Conservation (phyloP, 345 rosid genomes). For the Noccaea bulbosa region DNA sequence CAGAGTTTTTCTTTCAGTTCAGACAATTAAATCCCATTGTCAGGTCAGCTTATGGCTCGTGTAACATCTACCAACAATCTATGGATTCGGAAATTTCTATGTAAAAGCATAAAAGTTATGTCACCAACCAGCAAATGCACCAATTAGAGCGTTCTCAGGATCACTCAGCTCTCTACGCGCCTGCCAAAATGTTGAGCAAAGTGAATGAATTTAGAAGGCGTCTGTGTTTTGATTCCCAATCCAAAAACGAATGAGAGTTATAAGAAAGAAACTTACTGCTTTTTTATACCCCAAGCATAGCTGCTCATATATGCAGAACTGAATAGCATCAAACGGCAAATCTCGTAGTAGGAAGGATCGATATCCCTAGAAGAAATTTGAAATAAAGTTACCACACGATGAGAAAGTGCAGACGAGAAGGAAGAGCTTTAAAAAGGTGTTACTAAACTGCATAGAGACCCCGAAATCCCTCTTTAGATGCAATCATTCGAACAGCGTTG, state of each 20-base stretch:
- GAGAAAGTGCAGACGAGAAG: conserved; percentile 3
- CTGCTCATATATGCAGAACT: conserved; percentile 97
- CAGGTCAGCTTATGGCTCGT: neutral
- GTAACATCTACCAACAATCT: neutral
- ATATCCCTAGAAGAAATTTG: conserved; percentile 63
- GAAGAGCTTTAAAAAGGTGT: conserved; percentile 8
- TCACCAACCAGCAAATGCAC: conserved; percentile 89
- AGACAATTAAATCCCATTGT: neutral
- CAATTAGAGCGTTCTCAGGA: conserved; percentile 88
- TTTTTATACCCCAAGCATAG: conserved; percentile 81
- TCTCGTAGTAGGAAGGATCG: conserved; percentile 86
- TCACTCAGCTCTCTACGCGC: conserved; percentile 83
- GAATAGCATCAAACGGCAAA: conserved; percentile 96
- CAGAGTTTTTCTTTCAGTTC: neutral
- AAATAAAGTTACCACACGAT: conserved; percentile 11
- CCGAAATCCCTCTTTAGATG: conserved; percentile 75
- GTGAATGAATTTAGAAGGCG: conserved; percentile 7
- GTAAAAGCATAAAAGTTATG: conserved; percentile 21
- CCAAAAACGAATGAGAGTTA: neutral
- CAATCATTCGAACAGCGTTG: conserved; percentile 75
- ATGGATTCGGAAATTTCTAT: conserved; percentile 3
- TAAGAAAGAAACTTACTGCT: conserved; percentile 59
- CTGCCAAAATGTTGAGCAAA: conserved; percentile 46
- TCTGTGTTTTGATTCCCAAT: neutral
- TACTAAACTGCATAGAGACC: conserved; percentile 87